Percentiles rank a stretch among this genome's conserved stretches.
Conservation (phyloP, 306 rosid genomes). For the Lithocarpus polystachyus region DNA sequence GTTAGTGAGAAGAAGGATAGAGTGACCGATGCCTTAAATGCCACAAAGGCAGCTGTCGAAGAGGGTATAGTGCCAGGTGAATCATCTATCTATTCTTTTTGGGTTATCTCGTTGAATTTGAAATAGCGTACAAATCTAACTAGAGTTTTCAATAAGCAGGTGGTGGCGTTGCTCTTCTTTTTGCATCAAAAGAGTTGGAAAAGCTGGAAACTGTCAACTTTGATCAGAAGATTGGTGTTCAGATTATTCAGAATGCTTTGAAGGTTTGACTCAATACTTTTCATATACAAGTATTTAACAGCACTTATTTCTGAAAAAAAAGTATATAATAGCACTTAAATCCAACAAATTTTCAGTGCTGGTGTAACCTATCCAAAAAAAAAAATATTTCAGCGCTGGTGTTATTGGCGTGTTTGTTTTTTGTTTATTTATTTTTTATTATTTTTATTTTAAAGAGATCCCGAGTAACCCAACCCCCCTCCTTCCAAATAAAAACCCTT, state of each 20-base stretch:
- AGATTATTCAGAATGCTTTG: conserved; percentile 89
- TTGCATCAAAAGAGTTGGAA: conserved; percentile 84
- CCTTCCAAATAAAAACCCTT: not conserved
- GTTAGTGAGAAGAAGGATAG: conserved; percentile 96
- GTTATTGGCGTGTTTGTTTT: not conserved
- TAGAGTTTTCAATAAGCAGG: conserved; percentile 33
- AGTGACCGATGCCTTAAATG: conserved; percentile 94
- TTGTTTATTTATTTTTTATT: not conserved
- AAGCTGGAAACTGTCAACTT: conserved; percentile 83
- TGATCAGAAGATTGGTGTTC: conserved; percentile 93
- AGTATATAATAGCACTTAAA: no score
- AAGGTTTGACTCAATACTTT: conserved; percentile 45
- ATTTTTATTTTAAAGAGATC: not conserved
- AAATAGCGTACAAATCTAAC: not conserved
- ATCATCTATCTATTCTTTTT: not conserved
- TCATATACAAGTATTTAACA: not conserved
- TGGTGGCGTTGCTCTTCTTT: conserved; percentile 97
- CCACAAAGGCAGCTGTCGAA: conserved; percentile 96
- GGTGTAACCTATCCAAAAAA: no score
- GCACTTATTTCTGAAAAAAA: no score
- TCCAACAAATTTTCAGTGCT: not conserved
- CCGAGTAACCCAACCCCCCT: not conserved
- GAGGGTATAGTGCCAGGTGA: conserved; percentile 90
- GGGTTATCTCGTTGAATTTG: not conserved
- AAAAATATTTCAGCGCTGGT: no score